phyloP scores from a whole-genome alignment of 1,284 basidiomycete species.

The Stygiomarasmius scandens region DNA sequence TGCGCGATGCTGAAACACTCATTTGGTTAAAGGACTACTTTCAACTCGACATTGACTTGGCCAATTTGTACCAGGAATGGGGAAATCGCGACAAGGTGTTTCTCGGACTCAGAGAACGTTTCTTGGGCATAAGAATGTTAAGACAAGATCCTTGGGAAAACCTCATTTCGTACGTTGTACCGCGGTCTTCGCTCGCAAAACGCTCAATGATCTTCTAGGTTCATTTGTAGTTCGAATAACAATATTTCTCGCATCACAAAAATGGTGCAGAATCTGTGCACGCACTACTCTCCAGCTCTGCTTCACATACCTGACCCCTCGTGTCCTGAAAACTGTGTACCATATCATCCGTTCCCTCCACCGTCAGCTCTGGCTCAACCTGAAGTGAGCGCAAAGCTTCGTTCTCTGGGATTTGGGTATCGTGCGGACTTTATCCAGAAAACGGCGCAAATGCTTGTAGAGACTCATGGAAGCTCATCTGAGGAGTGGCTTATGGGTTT shows the following conservation, averaged over 20 bases:
- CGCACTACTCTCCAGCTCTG: conserved; percentile 65
- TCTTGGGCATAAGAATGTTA: conserved; percentile 72
- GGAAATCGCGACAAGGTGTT: conserved; percentile 77
- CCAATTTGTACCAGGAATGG: conserved; percentile 84
- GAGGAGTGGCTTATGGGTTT: conserved; percentile 66
- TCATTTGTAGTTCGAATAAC: conserved; percentile 98
- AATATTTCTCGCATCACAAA: conserved; percentile 92
- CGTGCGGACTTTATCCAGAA: conserved; percentile 88
- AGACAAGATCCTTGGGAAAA: conserved; percentile 97
- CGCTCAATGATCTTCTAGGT: conserved; percentile 52
- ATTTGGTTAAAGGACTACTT: conserved; percentile 89
- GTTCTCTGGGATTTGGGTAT: conserved; percentile 93
- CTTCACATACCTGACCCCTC: conserved; percentile 39
- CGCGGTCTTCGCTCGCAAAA: conserved; percentile 6
- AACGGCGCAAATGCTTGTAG: conserved; percentile 80
- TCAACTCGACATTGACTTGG: conserved; percentile 79
- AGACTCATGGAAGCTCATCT: conserved; percentile 47
- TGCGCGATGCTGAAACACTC: conserved; percentile 64
- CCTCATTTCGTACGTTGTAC: conserved; percentile 77
- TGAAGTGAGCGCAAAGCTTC: conserved; percentile 68
- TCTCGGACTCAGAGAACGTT: conserved; percentile 59
- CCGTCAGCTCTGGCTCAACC: conserved; percentile 67
- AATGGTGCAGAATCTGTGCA: conserved; percentile 80
- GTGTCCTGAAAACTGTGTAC: conserved; percentile 20
- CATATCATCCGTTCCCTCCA: conserved; percentile 86